Base-by-base conservation (phyloP, 306 rosid genomes). In the Malus asiatica region DNA sequence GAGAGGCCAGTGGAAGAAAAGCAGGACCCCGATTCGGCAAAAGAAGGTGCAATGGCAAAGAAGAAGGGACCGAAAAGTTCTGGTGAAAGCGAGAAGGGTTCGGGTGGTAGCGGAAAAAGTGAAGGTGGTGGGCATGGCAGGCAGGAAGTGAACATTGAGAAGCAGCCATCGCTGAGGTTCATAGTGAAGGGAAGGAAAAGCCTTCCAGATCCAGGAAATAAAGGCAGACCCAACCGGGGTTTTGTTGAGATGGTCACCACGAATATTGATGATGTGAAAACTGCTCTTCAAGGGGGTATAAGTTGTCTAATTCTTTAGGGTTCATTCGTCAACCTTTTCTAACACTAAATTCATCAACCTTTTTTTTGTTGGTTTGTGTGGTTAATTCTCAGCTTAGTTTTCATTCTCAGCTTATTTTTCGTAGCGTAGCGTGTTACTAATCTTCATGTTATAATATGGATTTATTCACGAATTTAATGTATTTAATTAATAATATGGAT, bases 131-230 rank as follows among this genome's bases (percentile, higher is more conserved):
- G 86, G 55, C 86, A 78, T 72, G 82, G 86, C 4, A 74, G 63
- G 35, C 82, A 87, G 85, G 68, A 81, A 79, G 89, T 88, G 16
- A 74, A 86, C 74, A 84, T 83, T 55, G 92, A 81, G 79, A 77
- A 86, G 82, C 82, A 90, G 74, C 57, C 87, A 33, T 65, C 88
- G 75, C 71, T 84, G 51, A 73, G 96, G 78, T 68, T 88, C 46
- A 76, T 84, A 2, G 85, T 81, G n/a, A 90, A 86, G 88, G 92
- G 96, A 60, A 70, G 83, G 51, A 88, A 88, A 78, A 86, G 79
- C 66, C 87, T 88, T 44, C 96, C 92, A 13, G 84, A 84, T 70
- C 84, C 86, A 59, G 42, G 72, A 71, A 57, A 87, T 83, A 87
- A 68, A 64, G 59, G 78, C 11, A 62, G 70, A 51, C 89, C 92